Percentiles rank a stretch among this genome's conserved stretches.
These are phyloP conservation scores for Ceratobasidium sp. DNA, from an alignment of 1,284 basidiomycete genomes.

Conservation along the genomic window DNA sequence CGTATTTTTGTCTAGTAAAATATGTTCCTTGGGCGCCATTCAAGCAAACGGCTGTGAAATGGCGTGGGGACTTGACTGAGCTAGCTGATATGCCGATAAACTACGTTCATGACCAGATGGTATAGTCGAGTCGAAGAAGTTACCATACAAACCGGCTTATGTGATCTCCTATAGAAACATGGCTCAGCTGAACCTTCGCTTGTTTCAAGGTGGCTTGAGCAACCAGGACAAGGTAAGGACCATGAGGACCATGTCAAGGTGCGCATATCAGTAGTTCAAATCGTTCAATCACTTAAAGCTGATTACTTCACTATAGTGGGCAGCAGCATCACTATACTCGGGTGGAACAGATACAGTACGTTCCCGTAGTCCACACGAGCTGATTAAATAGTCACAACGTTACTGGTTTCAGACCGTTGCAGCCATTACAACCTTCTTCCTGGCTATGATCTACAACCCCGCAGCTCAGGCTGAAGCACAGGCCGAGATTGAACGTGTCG, in stretches of 20 bases:
- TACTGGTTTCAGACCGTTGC: slow-evolving; percentile 4
- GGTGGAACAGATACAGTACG: slow-evolving; percentile 3
- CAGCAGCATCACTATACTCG: not conserved
- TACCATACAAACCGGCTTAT: not conserved
- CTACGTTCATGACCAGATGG: not conserved
- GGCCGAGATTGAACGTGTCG: slow-evolving; percentile 24
- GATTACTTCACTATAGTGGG: not conserved
- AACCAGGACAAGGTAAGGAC: not conserved
- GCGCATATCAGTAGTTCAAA: too few species aligned
- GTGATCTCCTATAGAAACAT: not conserved
- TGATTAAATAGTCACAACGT: not conserved
- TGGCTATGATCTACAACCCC: slow-evolving; percentile 42
- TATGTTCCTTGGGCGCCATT: slow-evolving; percentile 2
- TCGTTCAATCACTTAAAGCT: too few species aligned
- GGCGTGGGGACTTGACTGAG: not conserved
- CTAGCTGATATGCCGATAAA: not conserved
- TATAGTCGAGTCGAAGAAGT: not conserved
- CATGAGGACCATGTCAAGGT: too few species aligned
- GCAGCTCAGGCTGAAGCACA: slow-evolving; percentile 13
- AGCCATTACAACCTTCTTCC: slow-evolving; percentile 22
- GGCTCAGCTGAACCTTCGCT: not conserved
- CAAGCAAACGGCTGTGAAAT: not conserved
- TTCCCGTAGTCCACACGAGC: not conserved
- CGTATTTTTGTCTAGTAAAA: not conserved
- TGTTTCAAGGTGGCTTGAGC: slow-evolving; percentile 11